Conservation (phyloP, 2,329 filamentous ascomycete species). For the Cordyceps pruinosa region DNA sequence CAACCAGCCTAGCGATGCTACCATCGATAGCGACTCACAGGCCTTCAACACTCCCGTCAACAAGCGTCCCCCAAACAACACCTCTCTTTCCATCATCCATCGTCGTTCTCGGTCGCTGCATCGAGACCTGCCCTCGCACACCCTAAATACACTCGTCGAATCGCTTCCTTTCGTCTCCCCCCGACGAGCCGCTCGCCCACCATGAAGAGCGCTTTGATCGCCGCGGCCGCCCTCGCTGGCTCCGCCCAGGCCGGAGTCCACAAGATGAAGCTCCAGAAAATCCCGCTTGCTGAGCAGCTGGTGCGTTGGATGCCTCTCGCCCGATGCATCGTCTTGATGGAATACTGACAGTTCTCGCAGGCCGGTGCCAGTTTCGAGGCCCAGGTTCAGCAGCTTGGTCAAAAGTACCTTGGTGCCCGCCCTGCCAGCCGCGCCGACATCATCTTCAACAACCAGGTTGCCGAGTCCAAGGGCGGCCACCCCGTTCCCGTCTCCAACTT, state of each 20-base stretch:
- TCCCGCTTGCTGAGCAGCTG: slow-evolving; percentile 85
- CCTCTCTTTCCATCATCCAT: slow-evolving; percentile 5
- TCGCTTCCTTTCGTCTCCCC: background rate
- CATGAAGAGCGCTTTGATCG: slow-evolving; percentile 83
- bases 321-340: background rate
- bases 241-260: slow-evolving; percentile 79
- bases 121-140: background rate
- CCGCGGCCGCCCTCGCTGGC: slow-evolving; percentile 76
- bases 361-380: slow-evolving; percentile 70
- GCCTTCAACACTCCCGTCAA: slow-evolving; percentile 10
- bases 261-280: slow-evolving; percentile 97
- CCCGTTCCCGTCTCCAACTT: slow-evolving; percentile 92
- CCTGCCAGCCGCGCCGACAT: slow-evolving; percentile 63
- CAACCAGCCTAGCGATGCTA: slow-evolving; percentile 7
- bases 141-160: background rate
- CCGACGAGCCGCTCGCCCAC: slow-evolving; percentile 25
- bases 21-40: slow-evolving; percentile 11
- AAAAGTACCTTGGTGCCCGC: slow-evolving; percentile 88
- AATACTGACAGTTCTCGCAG: slow-evolving; percentile 35
- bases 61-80: background rate
- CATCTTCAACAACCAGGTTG: slow-evolving; percentile 70
- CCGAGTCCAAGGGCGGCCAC: slow-evolving; percentile 62
- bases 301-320: slow-evolving; percentile 45
- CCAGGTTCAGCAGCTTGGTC: slow-evolving; percentile 75
- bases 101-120: slow-evolving; percentile 6